Evolutionary conservation across 805 yeast genomes (phyloP).

Genomic region (Candida golubevii): DNA sequence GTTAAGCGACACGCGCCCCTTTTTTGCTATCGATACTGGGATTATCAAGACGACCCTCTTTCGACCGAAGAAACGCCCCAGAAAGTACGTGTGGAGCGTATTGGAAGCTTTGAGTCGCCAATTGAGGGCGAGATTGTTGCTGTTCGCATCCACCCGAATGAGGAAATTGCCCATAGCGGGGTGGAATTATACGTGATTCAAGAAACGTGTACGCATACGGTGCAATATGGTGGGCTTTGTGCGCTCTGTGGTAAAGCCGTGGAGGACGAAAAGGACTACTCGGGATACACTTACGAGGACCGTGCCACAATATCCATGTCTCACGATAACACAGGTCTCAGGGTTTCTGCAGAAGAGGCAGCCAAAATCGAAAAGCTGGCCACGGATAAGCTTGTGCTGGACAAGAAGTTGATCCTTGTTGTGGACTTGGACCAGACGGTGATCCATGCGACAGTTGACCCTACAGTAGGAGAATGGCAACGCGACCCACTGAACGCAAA

Average conservation of each 20-base stretch:
- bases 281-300: constrained; percentile 62
- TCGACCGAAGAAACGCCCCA: constrained; percentile 37
- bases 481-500: constrained; percentile 81
- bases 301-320: constrained; percentile 86
- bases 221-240: constrained; percentile 92
- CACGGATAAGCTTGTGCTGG: constrained; percentile 54
- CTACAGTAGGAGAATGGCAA: constrained; percentile 96
- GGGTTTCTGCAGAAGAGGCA: constrained; percentile 84
- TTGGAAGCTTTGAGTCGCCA: constrained; percentile 80
- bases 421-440: constrained; percentile 97
- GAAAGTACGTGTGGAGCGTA: constrained; percentile 57
- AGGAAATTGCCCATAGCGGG: constrained; percentile 50
- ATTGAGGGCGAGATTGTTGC: constrained; percentile 61
- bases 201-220: constrained; percentile 89
- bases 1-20: constrained; percentile 52
- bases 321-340: constrained; percentile 80
- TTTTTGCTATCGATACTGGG: constrained; percentile 63
- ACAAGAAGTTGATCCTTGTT: constrained; percentile 75
- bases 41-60: constrained; percentile 53
- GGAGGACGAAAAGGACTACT: constrained; percentile 64
- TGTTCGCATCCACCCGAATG: constrained; percentile 52
- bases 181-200: constrained; percentile 49
- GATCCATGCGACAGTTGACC: constrained; percentile 96
- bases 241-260: constrained; percentile 86
- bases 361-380: constrained; percentile 70